Percentiles rank a stretch among this genome's conserved stretches.
Conservation (phyloP, 345 rosid species). For the Luvunga scandens region DNA sequence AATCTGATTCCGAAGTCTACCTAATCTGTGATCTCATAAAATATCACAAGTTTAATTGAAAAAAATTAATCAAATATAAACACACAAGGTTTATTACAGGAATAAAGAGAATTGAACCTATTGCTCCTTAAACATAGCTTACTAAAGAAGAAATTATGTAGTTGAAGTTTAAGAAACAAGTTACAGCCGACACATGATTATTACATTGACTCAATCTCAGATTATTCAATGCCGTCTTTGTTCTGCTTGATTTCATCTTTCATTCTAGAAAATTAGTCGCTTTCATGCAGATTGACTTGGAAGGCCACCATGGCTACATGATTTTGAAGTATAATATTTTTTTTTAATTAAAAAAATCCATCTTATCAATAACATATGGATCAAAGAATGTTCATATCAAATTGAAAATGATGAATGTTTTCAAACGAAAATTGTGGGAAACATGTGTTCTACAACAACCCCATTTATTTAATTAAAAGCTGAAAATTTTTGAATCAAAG, state of each 20-base stretch:
- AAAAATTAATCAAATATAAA: no score
- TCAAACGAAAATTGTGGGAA: conserved; percentile 10
- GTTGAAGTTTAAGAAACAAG: background rate
- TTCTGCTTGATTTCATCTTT: background rate
- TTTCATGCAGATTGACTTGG: conserved; percentile 20
- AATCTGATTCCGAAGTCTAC: conserved; percentile 1
- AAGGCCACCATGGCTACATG: background rate
- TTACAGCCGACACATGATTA: background rate
- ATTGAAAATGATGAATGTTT: background rate
- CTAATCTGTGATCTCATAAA: background rate
- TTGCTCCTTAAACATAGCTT: background rate
- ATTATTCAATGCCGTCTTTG: background rate
- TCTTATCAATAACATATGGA: background rate
- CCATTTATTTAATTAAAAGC: background rate
- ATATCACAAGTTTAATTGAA: background rate
- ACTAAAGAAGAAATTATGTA: background rate
- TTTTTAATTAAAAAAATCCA: no score
- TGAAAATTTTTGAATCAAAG: background rate
- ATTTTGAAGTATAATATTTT: background rate
- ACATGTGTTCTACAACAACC: background rate
- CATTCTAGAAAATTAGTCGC: background rate
- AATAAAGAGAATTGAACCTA: no score
- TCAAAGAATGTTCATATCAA: conserved; percentile 10
- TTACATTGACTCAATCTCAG: background rate
- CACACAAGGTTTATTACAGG: no score